phyloP scores from a whole-genome alignment of 768 basidiomycete genomes.

The Mycena polygramma region DNA sequence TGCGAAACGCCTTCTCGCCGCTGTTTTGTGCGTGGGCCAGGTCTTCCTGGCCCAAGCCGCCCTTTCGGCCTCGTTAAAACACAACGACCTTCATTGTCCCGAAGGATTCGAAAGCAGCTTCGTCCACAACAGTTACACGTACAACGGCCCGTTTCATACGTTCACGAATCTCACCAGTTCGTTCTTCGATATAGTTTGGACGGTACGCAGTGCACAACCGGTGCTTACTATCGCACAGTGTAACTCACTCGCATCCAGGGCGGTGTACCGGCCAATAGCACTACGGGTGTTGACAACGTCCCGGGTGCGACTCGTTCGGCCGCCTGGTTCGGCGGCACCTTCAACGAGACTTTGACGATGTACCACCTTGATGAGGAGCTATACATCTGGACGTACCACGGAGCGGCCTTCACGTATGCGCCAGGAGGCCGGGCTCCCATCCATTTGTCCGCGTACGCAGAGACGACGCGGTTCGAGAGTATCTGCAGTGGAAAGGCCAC shows the following conservation, averaged over 20 bases:
- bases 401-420: neutral
- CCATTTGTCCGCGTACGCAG: constrained; percentile 19
- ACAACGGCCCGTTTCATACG: constrained; percentile 16
- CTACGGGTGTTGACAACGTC: constrained; percentile 30
- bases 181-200: constrained; percentile 31
- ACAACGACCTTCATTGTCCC: constrained; percentile 19
- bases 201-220: constrained; percentile 31
- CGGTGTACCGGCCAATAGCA: constrained; percentile 12
- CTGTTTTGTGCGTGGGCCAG: too few relatives aligned
- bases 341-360: constrained; percentile 21
- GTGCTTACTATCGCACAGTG: neutral
- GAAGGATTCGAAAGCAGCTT: constrained; percentile 5
- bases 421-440: neutral
- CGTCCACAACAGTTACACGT: constrained; percentile 30
- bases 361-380: neutral
- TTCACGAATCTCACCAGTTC: constrained; percentile 24
- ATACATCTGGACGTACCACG: constrained; percentile 1
- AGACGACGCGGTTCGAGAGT: constrained; percentile 25
- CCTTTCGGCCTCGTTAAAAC: neutral
- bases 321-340: neutral
- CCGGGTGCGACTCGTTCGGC: constrained; percentile 33
- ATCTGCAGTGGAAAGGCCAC: constrained; percentile 30
- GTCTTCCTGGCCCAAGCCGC: too few relatives aligned
- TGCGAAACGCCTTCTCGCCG: too few relatives aligned
- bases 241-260: neutral